These are phyloP conservation scores for Corchorus capsularis DNA, from an alignment of 345 rosid genomes.

Conservation along the genomic window DNA sequence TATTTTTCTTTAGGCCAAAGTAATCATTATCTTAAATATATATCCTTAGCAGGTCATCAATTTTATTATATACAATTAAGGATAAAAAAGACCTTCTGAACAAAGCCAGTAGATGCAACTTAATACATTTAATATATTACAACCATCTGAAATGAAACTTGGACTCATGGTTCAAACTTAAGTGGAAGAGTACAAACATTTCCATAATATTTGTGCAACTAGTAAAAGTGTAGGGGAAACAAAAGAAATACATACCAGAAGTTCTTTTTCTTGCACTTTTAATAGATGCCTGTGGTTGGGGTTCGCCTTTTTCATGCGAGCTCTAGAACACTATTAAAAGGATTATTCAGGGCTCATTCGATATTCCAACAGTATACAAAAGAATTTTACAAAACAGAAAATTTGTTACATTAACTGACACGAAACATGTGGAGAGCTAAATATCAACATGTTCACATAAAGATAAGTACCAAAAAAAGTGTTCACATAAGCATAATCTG, in stretches of 20 bases:
- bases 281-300: constrained; percentile 51
- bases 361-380: background rate
- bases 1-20: no score
- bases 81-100: background rate
- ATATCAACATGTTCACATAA: background rate
- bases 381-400: background rate
- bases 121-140: background rate
- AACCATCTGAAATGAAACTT: background rate
- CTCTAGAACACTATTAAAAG: constrained; percentile 53
- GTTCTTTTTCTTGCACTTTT: constrained; percentile 74
- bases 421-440: background rate
- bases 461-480: no score
- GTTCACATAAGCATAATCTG: background rate
- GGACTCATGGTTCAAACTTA: background rate
- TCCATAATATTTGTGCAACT: background rate
- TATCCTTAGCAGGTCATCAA: background rate
- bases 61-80: background rate
- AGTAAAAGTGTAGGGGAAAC: background rate
- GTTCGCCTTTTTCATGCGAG: constrained; percentile 41
- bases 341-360: background rate
- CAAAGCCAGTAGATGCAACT: background rate
- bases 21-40: no score
- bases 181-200: background rate
- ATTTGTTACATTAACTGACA: background rate
- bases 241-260: constrained; percentile 47